Conservation (phyloP, 2,329 filamentous ascomycete species). For the Rugonectria rugulosa region DNA sequence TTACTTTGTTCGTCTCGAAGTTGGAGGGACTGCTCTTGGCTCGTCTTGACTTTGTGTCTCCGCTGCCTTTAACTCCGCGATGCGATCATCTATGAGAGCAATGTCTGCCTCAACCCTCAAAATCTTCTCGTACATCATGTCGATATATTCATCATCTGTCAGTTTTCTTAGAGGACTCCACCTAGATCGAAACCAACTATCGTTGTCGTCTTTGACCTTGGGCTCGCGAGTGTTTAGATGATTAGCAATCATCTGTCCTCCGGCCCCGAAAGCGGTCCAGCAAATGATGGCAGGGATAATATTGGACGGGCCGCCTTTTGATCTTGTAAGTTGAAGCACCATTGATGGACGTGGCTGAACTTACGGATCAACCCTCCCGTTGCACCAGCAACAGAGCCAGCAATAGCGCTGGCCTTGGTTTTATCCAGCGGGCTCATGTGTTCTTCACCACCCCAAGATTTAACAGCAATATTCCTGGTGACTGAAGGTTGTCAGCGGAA, state of each 20-base stretch:
- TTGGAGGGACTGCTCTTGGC: conserved; percentile 17
- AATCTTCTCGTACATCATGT: conserved; percentile 75
- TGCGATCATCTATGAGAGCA: conserved; percentile 78
- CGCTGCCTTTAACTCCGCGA: conserved; percentile 51
- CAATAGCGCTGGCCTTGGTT: conserved; percentile 71
- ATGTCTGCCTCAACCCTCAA: conserved; percentile 78
- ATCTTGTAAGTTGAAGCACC: too few relatives aligned
- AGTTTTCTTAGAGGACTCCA: conserved; percentile 77
- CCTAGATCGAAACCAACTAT: conserved; percentile 61
- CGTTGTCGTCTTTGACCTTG: conserved; percentile 48
- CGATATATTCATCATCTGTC: conserved; percentile 75
- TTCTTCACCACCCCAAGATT: conserved; percentile 58
- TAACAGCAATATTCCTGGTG: conserved; percentile 55
- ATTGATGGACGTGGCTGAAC: conserved; percentile 42
- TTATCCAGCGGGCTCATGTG: conserved; percentile 65
- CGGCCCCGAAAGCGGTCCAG: conserved; percentile 53
- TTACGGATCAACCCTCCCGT: conserved; percentile 63
- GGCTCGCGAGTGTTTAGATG: conserved; percentile 33
- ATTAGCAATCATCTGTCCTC: conserved; percentile 50
- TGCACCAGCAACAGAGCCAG: conserved; percentile 73
- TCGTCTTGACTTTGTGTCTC: conserved; percentile 24
- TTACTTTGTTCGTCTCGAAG: conserved; percentile 15
- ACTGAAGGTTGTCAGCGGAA: conserved; percentile 46
- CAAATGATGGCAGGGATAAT: conserved; percentile 60
- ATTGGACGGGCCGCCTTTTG: conserved; percentile 62